Evolutionary conservation across 768 basidiomycete species (phyloP).

Genomic region (Boletus eberwhitei): DNA sequence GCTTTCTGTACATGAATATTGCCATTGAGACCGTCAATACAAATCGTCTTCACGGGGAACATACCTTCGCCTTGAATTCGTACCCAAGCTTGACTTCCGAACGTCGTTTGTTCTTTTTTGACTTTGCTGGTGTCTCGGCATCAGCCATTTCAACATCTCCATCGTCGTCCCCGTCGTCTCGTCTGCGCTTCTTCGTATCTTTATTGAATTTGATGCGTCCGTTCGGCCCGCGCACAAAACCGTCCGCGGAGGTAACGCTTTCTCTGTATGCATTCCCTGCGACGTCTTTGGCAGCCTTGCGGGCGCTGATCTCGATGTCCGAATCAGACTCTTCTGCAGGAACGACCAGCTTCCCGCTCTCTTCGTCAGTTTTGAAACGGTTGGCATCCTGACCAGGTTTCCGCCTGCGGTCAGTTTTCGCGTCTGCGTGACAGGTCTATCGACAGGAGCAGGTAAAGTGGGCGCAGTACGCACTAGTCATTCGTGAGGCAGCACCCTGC

Average conservation of each 20-base stretch:
- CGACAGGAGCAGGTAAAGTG: neutral
- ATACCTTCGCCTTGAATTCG: conserved; percentile 95
- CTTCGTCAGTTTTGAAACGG: conserved; percentile 83
- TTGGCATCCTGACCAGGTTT: conserved; percentile 85
- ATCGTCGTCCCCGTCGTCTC: conserved; percentile 59
- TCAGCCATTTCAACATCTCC: conserved; percentile 78
- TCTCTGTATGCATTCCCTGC: conserved; percentile 83
- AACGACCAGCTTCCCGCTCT: conserved; percentile 78
- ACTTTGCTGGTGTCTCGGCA: conserved; percentile 41
- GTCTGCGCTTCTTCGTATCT: conserved; percentile 89
- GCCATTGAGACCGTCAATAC: conserved; percentile 4
- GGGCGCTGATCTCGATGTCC: conserved; percentile 40
- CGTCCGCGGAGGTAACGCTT: conserved; percentile 79
- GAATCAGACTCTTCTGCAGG: conserved; percentile 53
- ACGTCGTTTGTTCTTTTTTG: conserved; percentile 50
- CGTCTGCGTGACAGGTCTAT: conserved; percentile 32
- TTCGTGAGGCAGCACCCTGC: conserved; percentile 66
- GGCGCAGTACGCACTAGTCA: conserved; percentile 55
- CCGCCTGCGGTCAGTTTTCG: conserved; percentile 49
- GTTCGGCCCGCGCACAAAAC: conserved; percentile 78
- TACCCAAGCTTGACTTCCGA: conserved; percentile 64
- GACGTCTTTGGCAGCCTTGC: conserved; percentile 46
- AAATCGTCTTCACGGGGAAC: conserved; percentile 21
- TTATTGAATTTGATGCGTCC: conserved; percentile 95
- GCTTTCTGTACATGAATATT: conserved; percentile 61